Percentiles rank a stretch among this genome's conserved stretches.
Conservation (phyloP, 2,329 filamentous ascomycete genomes). For the Madurella mycetomatis region DNA sequence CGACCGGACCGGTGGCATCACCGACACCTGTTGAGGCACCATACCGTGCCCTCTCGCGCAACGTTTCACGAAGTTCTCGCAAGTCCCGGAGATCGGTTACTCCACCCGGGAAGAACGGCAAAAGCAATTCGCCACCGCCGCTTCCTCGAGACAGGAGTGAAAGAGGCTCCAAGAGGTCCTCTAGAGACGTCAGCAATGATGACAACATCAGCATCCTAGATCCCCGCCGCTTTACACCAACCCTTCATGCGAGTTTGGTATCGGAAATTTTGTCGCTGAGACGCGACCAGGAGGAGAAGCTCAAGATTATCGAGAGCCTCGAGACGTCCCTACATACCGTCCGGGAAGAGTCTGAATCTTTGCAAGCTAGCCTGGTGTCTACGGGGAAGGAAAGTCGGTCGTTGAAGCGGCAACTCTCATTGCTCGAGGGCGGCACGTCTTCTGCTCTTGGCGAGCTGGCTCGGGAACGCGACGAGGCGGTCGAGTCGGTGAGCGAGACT, state of each 20-base stretch:
- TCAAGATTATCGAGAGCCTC: constrained; percentile 77
- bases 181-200: constrained; percentile 57
- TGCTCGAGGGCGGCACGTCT: constrained; percentile 82
- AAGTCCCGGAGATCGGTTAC: constrained; percentile 65
- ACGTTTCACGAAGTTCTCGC: constrained; percentile 60
- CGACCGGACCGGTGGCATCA: constrained; percentile 52
- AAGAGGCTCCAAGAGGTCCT: constrained; percentile 47
- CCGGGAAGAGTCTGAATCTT: constrained; percentile 67
- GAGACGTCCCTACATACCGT: constrained; percentile 69
- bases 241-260: constrained; percentile 87
- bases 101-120: constrained; percentile 51
- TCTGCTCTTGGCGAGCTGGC: constrained; percentile 80
- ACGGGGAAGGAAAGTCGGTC: constrained; percentile 73
- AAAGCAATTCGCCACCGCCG: constrained; percentile 56
- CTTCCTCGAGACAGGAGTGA: constrained; percentile 42
- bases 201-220: constrained; percentile 74
- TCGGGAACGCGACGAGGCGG: constrained; percentile 79
- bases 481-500: constrained; percentile 66
- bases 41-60: constrained; percentile 68
- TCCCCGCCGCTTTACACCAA: constrained; percentile 89
- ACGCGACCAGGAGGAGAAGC: constrained; percentile 86
- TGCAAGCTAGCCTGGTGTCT: constrained; percentile 58
- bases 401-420: constrained; percentile 76
- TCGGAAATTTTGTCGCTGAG: constrained; percentile 87
- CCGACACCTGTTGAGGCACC: constrained; percentile 69